These are phyloP conservation scores for Fusarium sp. DNA, from an alignment of 2,329 filamentous ascomycete species.

Conservation along the genomic window DNA sequence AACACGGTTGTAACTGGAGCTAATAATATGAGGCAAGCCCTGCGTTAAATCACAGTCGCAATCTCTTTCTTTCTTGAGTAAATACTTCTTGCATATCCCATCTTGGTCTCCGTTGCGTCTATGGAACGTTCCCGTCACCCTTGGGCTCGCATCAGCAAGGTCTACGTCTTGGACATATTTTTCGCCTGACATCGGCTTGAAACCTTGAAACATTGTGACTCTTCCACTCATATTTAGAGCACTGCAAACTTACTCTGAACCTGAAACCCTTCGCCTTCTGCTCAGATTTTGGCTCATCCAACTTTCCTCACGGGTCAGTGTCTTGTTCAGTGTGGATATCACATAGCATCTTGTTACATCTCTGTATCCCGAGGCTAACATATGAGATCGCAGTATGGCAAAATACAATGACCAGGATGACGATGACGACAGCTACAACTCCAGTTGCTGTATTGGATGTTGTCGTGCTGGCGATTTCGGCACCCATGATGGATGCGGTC, in stretches of 20 bases:
- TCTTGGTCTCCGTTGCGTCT: constrained; percentile 26
- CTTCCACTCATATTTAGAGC: neutral
- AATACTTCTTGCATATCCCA: constrained; percentile 1
- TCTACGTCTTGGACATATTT: neutral
- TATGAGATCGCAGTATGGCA: constrained; percentile 4
- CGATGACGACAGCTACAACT: constrained; percentile 2
- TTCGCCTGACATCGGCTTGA: neutral
- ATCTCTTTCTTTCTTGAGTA: neutral
- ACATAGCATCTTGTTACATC: neutral
- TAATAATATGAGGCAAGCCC: neutral
- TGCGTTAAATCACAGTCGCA: neutral
- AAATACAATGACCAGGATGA: neutral
- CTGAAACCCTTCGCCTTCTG: neutral
- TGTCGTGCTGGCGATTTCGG: constrained; percentile 51
- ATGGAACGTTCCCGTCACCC: constrained; percentile 27
- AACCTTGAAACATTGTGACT: neutral
- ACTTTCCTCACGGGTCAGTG: neutral
- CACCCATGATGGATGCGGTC: constrained; percentile 49
- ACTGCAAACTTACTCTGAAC: neutral
- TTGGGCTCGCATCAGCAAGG: constrained; percentile 9
- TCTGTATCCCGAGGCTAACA: neutral
- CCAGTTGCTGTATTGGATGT: constrained; percentile 50
- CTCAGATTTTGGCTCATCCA: neutral
- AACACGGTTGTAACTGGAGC: neutral
- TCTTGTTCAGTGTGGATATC: neutral